These are phyloP conservation scores for Trypanosomatidae sp. DNA, from an alignment of 208 protist species.

Conservation along the genomic window DNA sequence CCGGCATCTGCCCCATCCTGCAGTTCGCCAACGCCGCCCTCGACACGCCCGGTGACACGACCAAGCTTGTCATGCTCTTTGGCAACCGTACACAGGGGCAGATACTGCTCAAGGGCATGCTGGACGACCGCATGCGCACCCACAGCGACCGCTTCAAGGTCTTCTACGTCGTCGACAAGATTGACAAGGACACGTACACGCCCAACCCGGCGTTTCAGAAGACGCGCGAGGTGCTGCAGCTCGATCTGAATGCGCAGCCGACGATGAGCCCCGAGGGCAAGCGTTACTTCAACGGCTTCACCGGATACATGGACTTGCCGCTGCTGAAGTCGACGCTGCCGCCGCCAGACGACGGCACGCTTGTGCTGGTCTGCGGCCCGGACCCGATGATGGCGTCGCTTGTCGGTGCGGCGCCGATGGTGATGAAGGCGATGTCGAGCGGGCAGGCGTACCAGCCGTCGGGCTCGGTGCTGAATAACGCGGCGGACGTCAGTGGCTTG, in stretches of 20 bases:
- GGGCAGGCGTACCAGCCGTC: constrained; percentile 67
- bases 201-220: constrained; percentile 26
- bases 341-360: constrained; percentile 37
- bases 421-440: constrained; percentile 57
- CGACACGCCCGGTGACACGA: constrained; percentile 67
- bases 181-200: constrained; percentile 35
- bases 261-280: constrained; percentile 18
- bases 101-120: constrained; percentile 83
- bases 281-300: constrained; percentile 63
- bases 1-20: constrained; percentile 87
- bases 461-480: constrained; percentile 62
- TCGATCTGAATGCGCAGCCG: constrained; percentile 23
- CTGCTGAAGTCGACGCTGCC: constrained; percentile 73
- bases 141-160: constrained; percentile 70
- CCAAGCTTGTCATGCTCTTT: constrained; percentile 75
- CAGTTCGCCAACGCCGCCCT: constrained; percentile 84
- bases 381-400: constrained; percentile 77
- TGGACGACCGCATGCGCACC: constrained; percentile 54
- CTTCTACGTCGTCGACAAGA: constrained; percentile 75
- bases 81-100: constrained; percentile 87
- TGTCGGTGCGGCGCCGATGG: constrained; percentile 27
- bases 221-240: constrained; percentile 7
- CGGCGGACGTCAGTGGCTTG: constrained; percentile 55
- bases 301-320: constrained; percentile 57
- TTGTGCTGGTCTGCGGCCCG: constrained; percentile 82